These are phyloP conservation scores for Tulasnella sp. DNA, from an alignment of 768 basidiomycete genomes.

Conservation along the genomic window DNA sequence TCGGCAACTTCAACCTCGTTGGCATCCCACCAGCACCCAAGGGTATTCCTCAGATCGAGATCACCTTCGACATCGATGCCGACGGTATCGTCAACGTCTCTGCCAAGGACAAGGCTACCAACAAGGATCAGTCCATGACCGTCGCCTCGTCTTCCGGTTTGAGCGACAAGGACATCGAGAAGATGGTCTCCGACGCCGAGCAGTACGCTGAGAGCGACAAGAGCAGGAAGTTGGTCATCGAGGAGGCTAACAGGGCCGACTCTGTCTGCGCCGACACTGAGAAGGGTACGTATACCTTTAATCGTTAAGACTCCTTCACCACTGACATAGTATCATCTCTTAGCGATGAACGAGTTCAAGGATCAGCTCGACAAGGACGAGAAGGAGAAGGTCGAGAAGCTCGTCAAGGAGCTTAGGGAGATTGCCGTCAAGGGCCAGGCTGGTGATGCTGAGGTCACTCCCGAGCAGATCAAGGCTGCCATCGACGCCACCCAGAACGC, in stretches of 20 bases:
- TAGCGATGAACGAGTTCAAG: constrained; percentile 97
- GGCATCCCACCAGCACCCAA: constrained; percentile 90
- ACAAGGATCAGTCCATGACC: constrained; percentile 93
- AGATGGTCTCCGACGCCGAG: constrained; percentile 95
- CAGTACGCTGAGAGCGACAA: constrained; percentile 93
- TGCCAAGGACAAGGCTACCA: constrained; percentile 81
- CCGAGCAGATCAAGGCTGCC: constrained; percentile 89
- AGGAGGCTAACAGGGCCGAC: constrained; percentile 96
- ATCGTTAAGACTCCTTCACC: constrained; percentile 18
- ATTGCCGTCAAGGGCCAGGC: constrained; percentile 87
- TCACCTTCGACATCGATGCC: constrained; percentile 96
- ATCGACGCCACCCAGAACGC: constrained; percentile 93
- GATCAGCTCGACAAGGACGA: constrained; percentile 91
- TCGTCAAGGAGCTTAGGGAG: constrained; percentile 85
- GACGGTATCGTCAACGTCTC: constrained; percentile 97
- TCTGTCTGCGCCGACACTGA: constrained; percentile 93
- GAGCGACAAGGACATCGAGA: constrained; percentile 94
- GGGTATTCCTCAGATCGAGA: constrained; percentile 83
- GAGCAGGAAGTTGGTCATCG: constrained; percentile 81
- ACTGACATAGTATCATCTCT: constrained; percentile 18
- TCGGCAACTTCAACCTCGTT: constrained; percentile 99
- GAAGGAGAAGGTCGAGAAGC: constrained; percentile 91
- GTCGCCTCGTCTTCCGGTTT: constrained; percentile 97
- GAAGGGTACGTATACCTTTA: constrained; percentile 63
- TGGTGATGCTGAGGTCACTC: constrained; percentile 76